Evolutionary conservation across 2,329 filamentous ascomycete genomes (phyloP), one percentile per base, ranked within the genome.

Genomic region (Pseudocercospora eumusae): DNA sequence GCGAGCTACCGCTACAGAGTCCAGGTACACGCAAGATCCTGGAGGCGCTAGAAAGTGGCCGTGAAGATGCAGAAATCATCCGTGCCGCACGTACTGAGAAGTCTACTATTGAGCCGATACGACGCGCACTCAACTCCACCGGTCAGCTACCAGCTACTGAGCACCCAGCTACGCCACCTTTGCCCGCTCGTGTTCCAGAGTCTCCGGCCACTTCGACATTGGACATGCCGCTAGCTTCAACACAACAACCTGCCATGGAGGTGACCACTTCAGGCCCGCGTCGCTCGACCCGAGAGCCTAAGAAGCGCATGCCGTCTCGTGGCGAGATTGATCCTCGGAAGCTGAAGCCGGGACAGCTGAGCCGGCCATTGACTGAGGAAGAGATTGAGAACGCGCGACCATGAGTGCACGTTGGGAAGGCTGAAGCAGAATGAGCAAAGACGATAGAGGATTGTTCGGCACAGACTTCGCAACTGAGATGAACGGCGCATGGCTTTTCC

Each of bases 341-440:
- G 52, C 18, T 54, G 6, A 54, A 40, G 52, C 52, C 28, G 6
- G 18, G 20, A 33, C 52, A 54, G 52, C 9, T 54, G 9, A 21
- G 28, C 10, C 9, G 28, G 9, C 28, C 28, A 20, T 6, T 54
- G 52, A 54, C 28, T 25, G 52, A 54, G 5, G 28, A 33, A 13
- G 52, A 54, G 9, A 54, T 54, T 25, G 52, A 54, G 11, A n/a
- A 21, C 3, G 49, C 49, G 9, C 31, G 49, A 53, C 11, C 49
- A 11, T 53, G 25, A 53, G 3, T 1, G 8, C 44, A 18, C 4
- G 10, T 2, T 20, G 9, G 21, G 8, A 31, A 27, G 21, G 3
- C 4, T 2, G 15, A 27, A 53, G 25, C n/a, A 27, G 27, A 53
- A 49, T 49, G 44, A 25, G 23, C 6, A 21, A 9, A 9, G 44